Percentiles rank a stretch among this genome's conserved stretches.
Conservation (phyloP, 768 basidiomycete genomes). For the Pleurotus cornucopiae region DNA sequence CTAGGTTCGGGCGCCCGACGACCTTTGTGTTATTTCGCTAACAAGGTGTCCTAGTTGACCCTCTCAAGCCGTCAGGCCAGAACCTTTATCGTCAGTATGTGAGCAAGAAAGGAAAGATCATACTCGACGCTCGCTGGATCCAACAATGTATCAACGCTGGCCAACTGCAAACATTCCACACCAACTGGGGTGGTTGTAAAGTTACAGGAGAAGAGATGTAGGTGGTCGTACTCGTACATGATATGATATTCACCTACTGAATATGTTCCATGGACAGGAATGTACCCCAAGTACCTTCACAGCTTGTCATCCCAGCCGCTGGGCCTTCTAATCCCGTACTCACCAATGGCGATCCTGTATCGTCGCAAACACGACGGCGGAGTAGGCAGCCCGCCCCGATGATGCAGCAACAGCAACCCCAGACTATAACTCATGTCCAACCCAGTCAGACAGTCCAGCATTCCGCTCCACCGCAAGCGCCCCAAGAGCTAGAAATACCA, state of each 20-base stretch:
- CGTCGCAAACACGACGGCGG: conserved; percentile 15
- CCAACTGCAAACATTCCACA: conserved; percentile 68
- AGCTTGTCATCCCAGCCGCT: neutral
- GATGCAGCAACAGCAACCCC: neutral
- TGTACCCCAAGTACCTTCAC: conserved; percentile 10
- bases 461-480: conserved; percentile 15
- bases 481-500: conserved; percentile 18
- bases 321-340: neutral
- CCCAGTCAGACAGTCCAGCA: conserved; percentile 15
- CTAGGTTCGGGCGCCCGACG: conserved; percentile 46
- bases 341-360: conserved; percentile 11
- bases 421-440: conserved; percentile 20
- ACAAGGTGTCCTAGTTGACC: conserved; percentile 52
- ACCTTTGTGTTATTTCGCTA: conserved; percentile 2
- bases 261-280: conserved; percentile 12
- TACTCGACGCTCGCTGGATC: conserved; percentile 73
- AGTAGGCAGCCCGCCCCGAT: neutral
- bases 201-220: conserved; percentile 73
- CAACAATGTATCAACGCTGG: conserved; percentile 69
- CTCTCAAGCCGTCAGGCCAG: conserved; percentile 75
- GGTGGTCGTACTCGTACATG: conserved; percentile 16
- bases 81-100: conserved; percentile 77
- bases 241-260: conserved; percentile 12
- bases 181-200: conserved; percentile 79
- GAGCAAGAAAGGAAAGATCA: conserved; percentile 75